These are phyloP conservation scores for Arctostaphylos glauca DNA, from an alignment of 148 eudicot species.

Conservation along the genomic window DNA sequence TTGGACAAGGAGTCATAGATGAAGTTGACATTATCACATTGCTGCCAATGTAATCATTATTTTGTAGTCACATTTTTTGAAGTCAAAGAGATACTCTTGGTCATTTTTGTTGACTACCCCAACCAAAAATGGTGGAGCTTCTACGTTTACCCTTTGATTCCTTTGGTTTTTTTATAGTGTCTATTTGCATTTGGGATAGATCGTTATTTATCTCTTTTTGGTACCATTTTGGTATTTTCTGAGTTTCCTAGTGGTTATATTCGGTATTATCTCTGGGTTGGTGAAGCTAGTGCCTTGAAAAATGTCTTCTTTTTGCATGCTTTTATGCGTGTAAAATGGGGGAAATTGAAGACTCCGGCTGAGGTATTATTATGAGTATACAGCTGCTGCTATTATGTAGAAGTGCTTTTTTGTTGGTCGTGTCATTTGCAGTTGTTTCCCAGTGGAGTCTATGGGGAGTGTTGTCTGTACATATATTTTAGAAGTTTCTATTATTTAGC, in stretches of 20 bases:
- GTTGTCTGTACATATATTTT: neutral
- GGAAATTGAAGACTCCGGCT: neutral
- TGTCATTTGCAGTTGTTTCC: slow-evolving; percentile 3
- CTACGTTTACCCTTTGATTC: neutral
- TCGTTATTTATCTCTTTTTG: neutral
- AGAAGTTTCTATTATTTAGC: neutral
- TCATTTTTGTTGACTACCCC: slow-evolving; percentile 1
- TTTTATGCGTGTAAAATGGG: slow-evolving; percentile 5
- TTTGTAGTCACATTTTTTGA: neutral
- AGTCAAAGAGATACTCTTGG: neutral
- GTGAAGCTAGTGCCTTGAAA: neutral
- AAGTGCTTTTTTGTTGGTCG: neutral
- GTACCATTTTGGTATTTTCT: neutral
- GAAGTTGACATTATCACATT: neutral
- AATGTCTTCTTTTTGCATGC: slow-evolving; percentile 9
- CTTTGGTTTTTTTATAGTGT: neutral
- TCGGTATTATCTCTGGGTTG: neutral
- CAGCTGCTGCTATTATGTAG: neutral
- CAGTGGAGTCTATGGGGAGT: neutral
- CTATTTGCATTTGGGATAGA: neutral
- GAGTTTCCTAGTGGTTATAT: neutral
- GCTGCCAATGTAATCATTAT: neutral
- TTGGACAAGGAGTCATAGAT: neutral
- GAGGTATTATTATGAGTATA: neutral
- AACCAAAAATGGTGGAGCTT: neutral